Base-by-base conservation (phyloP, 2,329 filamentous ascomycete species). In the Cryphonectria naterciae region DNA sequence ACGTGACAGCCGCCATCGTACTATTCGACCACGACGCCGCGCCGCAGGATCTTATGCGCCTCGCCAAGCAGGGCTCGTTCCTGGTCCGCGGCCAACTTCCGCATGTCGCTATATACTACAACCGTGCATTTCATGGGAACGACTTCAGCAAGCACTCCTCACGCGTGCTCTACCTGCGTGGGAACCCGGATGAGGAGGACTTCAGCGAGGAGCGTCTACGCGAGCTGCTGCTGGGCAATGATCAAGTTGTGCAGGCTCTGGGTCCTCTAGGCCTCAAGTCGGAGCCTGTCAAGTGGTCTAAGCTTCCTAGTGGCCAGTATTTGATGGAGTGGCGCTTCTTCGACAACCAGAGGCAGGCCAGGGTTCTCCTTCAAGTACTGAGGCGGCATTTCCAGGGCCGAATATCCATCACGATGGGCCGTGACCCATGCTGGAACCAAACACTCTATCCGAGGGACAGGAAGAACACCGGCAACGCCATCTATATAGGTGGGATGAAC, bases 391-490 rank as follows among this genome's bases (percentile, higher is more conserved):
- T 68, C 15, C 35, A 54, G 10, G 32, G 43, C 22, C 10, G 17
- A 35, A 2, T 68, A 41, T 39, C 19, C 32, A 22, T 62, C 11
- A 7, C 25, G 4, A 13, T 10, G 19, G 66, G 66, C 13, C 58
- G 11, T 28, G 66, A 68, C n/a, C 66, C 66, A 43, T 68, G 66
- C 41, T 68, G 66, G 66, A 54, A 68, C 35, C 6, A 35, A 1
- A 28, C 17, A 17, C 66, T 49, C 17, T 68, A 68, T 32, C 66
- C 66, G 41, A 52, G 66, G 43, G 39, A 22, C 41, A 49, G 66
- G 28, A 13, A 25, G n/a, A 49, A 13, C 10, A 49, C 56, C 43
- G 13, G 39, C 19, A 46, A 62, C 10, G 39, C 41, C n/a, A 54
- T 28, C 6, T 39, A 52, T 19, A 13, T 68, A 32, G 13, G 25